Evolutionary conservation across 2,329 filamentous ascomycete genomes (phyloP).

Genomic region (Cadophora sp.): DNA sequence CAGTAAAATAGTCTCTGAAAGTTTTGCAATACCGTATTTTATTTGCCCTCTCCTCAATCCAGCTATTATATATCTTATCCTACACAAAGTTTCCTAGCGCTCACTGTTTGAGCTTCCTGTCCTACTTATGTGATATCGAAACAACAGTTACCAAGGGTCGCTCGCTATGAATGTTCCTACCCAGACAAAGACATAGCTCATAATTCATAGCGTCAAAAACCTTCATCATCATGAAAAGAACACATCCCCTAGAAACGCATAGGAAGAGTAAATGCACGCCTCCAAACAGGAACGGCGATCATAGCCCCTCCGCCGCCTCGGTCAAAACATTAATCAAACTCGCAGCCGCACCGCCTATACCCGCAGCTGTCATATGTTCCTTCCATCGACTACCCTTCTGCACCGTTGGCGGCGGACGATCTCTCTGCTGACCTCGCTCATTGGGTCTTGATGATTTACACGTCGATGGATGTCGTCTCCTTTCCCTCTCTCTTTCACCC

Average conservation of each 20-base stretch:
- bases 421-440: conserved; percentile 21
- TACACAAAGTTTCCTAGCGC: not conserved
- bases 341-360: conserved; percentile 66
- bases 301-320: conserved; percentile 56
- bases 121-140: not conserved
- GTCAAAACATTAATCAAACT: conserved; percentile 64
- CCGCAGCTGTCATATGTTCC: conserved; percentile 62
- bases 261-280: not conserved
- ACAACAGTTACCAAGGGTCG: no score
- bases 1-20: not conserved
- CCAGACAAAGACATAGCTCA: not conserved
- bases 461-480: conserved; percentile 13
- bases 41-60: no score
- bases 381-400: conserved; percentile 53
- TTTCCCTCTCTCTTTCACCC: not conserved
- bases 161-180: not conserved
- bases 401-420: not conserved
- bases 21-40: not conserved
- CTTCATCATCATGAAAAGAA: conserved; percentile 4
- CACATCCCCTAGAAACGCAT: not conserved
- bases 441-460: not conserved
- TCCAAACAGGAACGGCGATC: not conserved
- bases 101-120: conserved; percentile 9
- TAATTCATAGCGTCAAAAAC: conserved; percentile 4
- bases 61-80: not conserved